Evolutionary conservation across 129 eudicot genomes (phyloP).

Genomic region (Solidago caesia): DNA sequence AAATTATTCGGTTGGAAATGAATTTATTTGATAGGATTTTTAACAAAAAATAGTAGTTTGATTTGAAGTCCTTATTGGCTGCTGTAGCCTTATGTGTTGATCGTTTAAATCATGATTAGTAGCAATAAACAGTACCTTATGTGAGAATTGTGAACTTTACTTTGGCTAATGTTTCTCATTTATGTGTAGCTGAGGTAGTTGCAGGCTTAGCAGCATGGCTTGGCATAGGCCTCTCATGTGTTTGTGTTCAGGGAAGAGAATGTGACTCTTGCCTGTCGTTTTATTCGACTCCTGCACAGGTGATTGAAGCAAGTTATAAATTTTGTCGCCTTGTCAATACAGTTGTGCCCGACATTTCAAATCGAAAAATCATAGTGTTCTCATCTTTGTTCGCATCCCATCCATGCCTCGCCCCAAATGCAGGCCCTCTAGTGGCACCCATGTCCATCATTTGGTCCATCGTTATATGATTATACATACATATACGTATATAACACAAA

Average conservation of each 20-base stretch:
- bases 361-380: no score
- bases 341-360: no score
- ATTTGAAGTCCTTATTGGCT: not conserved
- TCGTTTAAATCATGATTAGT: not conserved
- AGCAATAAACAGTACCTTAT: not conserved
- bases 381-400: no score
- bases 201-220: constrained; percentile 99
- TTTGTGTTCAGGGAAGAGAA: constrained; percentile 94
- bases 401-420: no score
- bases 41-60: not conserved
- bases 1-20: no score
- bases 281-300: constrained; percentile 90
- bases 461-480: no score
- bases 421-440: no score
- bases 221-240: constrained; percentile 93
- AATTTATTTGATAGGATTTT: no score
- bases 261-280: constrained; percentile 85
- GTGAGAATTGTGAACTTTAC: not conserved
- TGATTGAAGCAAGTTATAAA: no score
- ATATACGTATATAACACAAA: no score
- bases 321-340: not conserved
- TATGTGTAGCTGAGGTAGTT: constrained; percentile 78
- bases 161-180: constrained; percentile 25
- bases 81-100: not conserved
- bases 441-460: no score